phyloP scores from a whole-genome alignment of 345 rosid species.

The Stellera chamaejasme region DNA sequence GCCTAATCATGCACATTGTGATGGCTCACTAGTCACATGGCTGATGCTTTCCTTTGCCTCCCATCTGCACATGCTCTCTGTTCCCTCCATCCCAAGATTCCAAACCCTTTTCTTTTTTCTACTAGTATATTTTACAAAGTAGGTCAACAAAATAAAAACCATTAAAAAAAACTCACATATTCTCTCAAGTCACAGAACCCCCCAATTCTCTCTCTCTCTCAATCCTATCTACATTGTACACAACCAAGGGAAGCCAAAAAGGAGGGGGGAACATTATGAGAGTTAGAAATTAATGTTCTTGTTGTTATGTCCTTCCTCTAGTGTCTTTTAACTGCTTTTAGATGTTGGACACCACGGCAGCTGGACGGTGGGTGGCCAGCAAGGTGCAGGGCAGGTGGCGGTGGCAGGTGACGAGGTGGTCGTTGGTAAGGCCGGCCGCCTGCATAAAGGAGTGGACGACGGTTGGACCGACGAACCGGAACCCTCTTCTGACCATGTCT shows the following conservation, averaged over 20 bases:
- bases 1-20: constrained; percentile 22
- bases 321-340: not conserved
- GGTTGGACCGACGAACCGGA: constrained; percentile 52
- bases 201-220: not conserved
- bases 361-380: constrained; percentile 10
- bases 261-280: not conserved
- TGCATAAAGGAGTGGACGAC: constrained; percentile 68
- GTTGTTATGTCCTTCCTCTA: not conserved
- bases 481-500: constrained; percentile 65
- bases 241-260: constrained; percentile 9
- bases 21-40: constrained; percentile 20
- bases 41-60: constrained; percentile 33
- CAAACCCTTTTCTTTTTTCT: not conserved
- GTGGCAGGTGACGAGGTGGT: constrained; percentile 49
- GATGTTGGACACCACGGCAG: too few relatives aligned
- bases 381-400: constrained; percentile 40
- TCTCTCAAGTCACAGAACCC: constrained; percentile 1
- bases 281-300: constrained; percentile 12
- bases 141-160: constrained; percentile 1
- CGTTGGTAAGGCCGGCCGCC: constrained; percentile 60
- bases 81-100: constrained; percentile 15
- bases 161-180: not conserved
- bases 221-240: constrained; percentile 12
- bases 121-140: constrained; percentile 4
- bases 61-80: constrained; percentile 34